Evolutionary conservation across 805 yeast species (phyloP).

Genomic region (Vanderwaltozyma tropicalis): DNA sequence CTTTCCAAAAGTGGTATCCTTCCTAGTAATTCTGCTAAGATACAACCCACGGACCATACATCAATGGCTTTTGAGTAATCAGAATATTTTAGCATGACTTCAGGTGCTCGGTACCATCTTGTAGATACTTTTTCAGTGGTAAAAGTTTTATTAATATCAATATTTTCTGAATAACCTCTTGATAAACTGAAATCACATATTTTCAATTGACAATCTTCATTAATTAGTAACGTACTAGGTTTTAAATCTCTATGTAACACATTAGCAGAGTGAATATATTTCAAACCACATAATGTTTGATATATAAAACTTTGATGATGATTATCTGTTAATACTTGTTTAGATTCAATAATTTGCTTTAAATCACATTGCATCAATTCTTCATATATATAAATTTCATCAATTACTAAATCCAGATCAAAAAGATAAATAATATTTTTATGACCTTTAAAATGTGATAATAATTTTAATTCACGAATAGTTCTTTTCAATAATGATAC

Average conservation of each 20-base stretch:
- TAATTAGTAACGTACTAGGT: conserved; percentile 86
- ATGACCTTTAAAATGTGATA: conserved; percentile 91
- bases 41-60: conserved; percentile 97
- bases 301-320: conserved; percentile 90
- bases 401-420: conserved; percentile 80
- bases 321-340: conserved; percentile 86
- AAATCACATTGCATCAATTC: conserved; percentile 98
- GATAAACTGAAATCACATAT: conserved; percentile 96
- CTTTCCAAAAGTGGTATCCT: conserved; percentile 91
- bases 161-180: conserved; percentile 74
- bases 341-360: conserved; percentile 92
- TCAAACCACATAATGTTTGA: conserved; percentile 83
- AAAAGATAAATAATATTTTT: conserved; percentile 90
- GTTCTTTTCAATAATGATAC: conserved; percentile 88
- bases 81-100: conserved; percentile 88
- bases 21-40: conserved; percentile 84
- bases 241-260: conserved; percentile 90
- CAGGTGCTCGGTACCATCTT: conserved; percentile 98
- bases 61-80: conserved; percentile 95
- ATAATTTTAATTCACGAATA: conserved; percentile 75
- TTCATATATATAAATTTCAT: conserved; percentile 87
- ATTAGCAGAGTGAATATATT: conserved; percentile 82
- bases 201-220: conserved; percentile 93
- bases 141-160: conserved; percentile 83
- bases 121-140: conserved; percentile 97